Conservation (phyloP, 345 rosid genomes). For the Acer saccharum region DNA sequence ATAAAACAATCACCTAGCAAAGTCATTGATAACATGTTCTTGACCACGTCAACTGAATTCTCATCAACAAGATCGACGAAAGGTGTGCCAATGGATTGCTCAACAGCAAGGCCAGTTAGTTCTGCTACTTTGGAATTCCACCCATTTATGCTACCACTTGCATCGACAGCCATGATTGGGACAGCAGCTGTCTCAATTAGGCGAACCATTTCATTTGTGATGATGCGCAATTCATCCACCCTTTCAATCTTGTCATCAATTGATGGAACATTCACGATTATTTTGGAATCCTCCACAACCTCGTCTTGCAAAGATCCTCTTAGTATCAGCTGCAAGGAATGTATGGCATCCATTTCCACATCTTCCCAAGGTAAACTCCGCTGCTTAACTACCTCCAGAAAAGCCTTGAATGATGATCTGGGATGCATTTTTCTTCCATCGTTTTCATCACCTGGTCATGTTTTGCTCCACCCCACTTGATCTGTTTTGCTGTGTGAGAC, state of each 20-base stretch:
- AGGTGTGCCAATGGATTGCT: slow-evolving; percentile 70
- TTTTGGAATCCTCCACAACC: slow-evolving; percentile 45
- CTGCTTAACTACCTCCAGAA: slow-evolving; percentile 75
- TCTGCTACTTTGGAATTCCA: slow-evolving; percentile 85
- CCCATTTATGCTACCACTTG: slow-evolving; percentile 65
- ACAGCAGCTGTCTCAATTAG: slow-evolving; percentile 86
- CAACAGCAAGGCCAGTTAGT: slow-evolving; percentile 67
- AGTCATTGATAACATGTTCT: slow-evolving; percentile 51
- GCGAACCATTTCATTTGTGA: slow-evolving; percentile 83
- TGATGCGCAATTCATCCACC: slow-evolving; percentile 54
- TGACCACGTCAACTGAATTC: slow-evolving; percentile 43
- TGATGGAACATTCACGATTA: slow-evolving; percentile 45
- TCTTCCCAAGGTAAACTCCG: slow-evolving; percentile 79
- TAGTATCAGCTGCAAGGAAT: slow-evolving; percentile 82
- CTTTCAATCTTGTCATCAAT: slow-evolving; percentile 54
- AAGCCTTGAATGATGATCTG: slow-evolving; percentile 85
- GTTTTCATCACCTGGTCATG: slow-evolving; percentile 67
- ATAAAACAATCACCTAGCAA: slow-evolving; percentile 48
- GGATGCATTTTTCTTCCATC: slow-evolving; percentile 83
- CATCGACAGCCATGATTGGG: slow-evolving; percentile 81
- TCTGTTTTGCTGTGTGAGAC: slow-evolving; percentile 73
- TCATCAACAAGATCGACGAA: slow-evolving; percentile 56
- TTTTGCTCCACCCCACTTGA: slow-evolving; percentile 93
- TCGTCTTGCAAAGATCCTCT: slow-evolving; percentile 67
- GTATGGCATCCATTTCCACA: slow-evolving; percentile 86